Evolutionary conservation across 1,284 basidiomycete species (phyloP), one percentile per base, ranked within the genome.

Genomic region (Moniliella sp.): DNA sequence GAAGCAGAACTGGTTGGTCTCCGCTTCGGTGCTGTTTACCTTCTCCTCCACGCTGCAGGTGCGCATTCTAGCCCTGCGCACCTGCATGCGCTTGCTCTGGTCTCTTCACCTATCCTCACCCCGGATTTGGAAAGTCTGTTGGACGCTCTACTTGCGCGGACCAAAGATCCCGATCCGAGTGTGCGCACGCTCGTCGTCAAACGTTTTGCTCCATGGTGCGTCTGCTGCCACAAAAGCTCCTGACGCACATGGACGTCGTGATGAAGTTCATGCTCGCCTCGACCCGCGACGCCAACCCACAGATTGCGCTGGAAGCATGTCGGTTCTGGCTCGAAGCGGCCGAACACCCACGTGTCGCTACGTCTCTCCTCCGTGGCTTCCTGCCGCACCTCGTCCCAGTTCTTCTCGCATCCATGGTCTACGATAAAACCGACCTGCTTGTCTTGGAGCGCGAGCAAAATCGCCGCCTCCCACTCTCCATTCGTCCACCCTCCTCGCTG

Each of bases 281-380:
- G 21, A 94, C 83, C 8, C 82, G 84, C 62, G 88, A 94, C 68
- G 76, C 78, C 64, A 80, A 94, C 62, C 50, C 55, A 29, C 53
- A 58, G 25, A 54, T 58, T 21, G 53, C 56, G 15, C 45, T 63
- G 29, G 83, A 91, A 65, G 91, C 91, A 9, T 93, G 86, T 69
- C 91, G 97, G 67, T 97, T 99, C 64, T 97, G 91, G 91, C 71
- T 99, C 42, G 93, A 88, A 1, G 97, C 97, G 55, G 84, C 88
- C n/a, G 91, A 99, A 61, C 83, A 94, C 54, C 73, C 75, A 10
- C 75, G 80, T 31, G 69, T 97, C 15, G 73, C 75, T 11, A 72
- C 74, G 10, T 79, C 78, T 61, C 68, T 99, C 17, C n/a, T n/a
- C n/a, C n/a, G n/a, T 74, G 75, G 34, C 0, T 73, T 84, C 42